Percentiles rank a stretch among this genome's conserved stretches.
These are phyloP conservation scores for Scedosporium boydii DNA, from an alignment of 2,329 filamentous ascomycete genomes.

Conservation along the genomic window DNA sequence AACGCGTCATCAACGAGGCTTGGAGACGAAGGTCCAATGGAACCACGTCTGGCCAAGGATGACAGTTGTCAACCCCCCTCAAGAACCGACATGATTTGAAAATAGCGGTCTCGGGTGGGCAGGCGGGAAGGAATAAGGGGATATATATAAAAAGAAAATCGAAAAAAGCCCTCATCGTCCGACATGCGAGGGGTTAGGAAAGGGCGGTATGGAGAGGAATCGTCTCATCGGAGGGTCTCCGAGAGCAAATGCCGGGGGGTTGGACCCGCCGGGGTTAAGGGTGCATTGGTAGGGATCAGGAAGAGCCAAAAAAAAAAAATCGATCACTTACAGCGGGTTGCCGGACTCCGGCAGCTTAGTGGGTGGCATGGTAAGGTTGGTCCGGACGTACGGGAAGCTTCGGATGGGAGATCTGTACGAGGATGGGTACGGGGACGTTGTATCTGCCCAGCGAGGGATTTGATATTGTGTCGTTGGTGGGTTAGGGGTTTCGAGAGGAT, in stretches of 20 bases:
- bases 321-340: slow-evolving; percentile 33
- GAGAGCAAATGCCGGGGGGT: not conserved
- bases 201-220: not conserved
- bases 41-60: not conserved
- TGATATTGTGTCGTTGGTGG: too few species aligned
- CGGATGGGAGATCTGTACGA: not conserved
- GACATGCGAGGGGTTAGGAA: not conserved
- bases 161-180: not conserved
- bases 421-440: not conserved
- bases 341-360: slow-evolving; percentile 36
- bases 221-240: not conserved
- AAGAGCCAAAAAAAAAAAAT: not conserved
- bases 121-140: not conserved
- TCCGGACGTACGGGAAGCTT: not conserved
- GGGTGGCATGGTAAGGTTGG: slow-evolving; percentile 26
- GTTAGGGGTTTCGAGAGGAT: too few species aligned
- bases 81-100: too few species aligned
- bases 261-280: not conserved
- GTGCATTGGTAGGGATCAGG: not conserved
- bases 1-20: not conserved
- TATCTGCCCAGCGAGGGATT: too few species aligned
- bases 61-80: not conserved
- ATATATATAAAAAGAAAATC: not conserved
- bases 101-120: too few species aligned
- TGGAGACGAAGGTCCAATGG: not conserved